phyloP scores from a whole-genome alignment of 345 rosid genomes.

The Aquilaria malaccensis region DNA sequence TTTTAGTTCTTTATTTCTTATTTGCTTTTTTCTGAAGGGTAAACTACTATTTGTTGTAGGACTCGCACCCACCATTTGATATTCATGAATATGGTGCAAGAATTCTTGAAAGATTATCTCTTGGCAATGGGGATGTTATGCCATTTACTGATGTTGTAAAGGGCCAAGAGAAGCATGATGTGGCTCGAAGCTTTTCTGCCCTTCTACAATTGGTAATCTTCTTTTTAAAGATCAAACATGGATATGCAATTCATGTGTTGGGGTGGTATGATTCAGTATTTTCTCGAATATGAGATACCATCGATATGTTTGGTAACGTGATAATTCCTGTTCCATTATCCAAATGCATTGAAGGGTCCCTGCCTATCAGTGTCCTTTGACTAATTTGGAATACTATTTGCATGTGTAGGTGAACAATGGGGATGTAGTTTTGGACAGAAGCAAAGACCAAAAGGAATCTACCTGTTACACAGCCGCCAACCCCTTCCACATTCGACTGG shows the following conservation, averaged over 20 bases:
- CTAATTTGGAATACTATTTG: slow-evolving; percentile 2
- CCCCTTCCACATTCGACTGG: slow-evolving; percentile 65
- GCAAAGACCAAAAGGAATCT: slow-evolving; percentile 28
- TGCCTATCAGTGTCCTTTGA: background rate
- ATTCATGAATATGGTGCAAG: slow-evolving; percentile 78
- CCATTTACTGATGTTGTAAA: slow-evolving; percentile 61
- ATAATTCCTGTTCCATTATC: background rate
- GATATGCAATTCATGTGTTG: background rate
- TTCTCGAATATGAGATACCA: background rate
- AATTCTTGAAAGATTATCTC: slow-evolving; percentile 52
- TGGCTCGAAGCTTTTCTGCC: slow-evolving; percentile 89
- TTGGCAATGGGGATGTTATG: slow-evolving; percentile 20
- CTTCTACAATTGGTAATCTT: slow-evolving; percentile 88
- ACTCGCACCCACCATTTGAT: slow-evolving; percentile 81
- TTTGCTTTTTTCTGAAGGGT: background rate
- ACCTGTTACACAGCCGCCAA: slow-evolving; percentile 62
- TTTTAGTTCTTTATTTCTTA: background rate
- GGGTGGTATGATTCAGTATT: background rate
- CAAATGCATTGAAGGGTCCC: background rate
- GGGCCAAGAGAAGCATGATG: slow-evolving; percentile 79
- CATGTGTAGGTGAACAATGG: slow-evolving; percentile 79
- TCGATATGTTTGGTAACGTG: background rate
- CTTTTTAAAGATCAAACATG: background rate
- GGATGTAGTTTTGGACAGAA: slow-evolving; percentile 62
- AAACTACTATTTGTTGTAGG: slow-evolving; percentile 31